These are phyloP conservation scores for Xylariaceae sp. DNA, from an alignment of 2,329 filamentous ascomycete species.

Conservation along the genomic window DNA sequence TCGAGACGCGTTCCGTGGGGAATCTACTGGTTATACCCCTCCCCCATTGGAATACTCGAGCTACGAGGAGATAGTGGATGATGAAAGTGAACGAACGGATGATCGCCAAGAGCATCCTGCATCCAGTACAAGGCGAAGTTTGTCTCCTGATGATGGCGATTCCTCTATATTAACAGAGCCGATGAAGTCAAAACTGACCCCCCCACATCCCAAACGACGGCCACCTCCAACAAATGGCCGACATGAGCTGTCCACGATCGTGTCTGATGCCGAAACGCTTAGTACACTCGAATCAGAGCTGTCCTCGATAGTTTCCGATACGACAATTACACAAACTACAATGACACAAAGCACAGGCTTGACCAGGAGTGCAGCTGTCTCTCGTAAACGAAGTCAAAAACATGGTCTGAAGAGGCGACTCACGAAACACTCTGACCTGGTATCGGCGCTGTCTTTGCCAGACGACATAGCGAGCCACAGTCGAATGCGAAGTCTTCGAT, in stretches of 20 bases:
- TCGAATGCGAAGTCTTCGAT: constrained; percentile 72
- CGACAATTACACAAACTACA: constrained; percentile 61
- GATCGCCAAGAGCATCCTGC: constrained; percentile 41
- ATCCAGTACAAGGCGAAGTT: constrained; percentile 42
- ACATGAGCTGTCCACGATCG: constrained; percentile 63
- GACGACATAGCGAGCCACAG: constrained; percentile 61
- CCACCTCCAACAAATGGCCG: constrained; percentile 62
- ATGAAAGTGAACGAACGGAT: constrained; percentile 37
- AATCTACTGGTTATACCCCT: constrained; percentile 57
- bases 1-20: constrained; percentile 67
- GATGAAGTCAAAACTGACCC: constrained; percentile 25
- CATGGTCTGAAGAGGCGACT: constrained; percentile 73
- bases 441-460: constrained; percentile 85
- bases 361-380: constrained; percentile 53
- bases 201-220: constrained; percentile 36
- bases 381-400: constrained; percentile 54
- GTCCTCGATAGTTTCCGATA: constrained; percentile 55
- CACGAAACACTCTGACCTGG: constrained; percentile 90
- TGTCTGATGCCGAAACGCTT: constrained; percentile 55
- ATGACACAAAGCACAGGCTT: constrained; percentile 58
- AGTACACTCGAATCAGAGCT: constrained; percentile 55
- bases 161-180: constrained; percentile 42
- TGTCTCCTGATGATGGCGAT: constrained; percentile 41
- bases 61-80: constrained; percentile 48
- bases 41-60: constrained; percentile 56